Percentiles rank a stretch among this genome's conserved stretches.
These are phyloP conservation scores for Hawksworthiomyces lignivorus DNA, from an alignment of 2,329 filamentous ascomycete species.

Conservation along the genomic window DNA sequence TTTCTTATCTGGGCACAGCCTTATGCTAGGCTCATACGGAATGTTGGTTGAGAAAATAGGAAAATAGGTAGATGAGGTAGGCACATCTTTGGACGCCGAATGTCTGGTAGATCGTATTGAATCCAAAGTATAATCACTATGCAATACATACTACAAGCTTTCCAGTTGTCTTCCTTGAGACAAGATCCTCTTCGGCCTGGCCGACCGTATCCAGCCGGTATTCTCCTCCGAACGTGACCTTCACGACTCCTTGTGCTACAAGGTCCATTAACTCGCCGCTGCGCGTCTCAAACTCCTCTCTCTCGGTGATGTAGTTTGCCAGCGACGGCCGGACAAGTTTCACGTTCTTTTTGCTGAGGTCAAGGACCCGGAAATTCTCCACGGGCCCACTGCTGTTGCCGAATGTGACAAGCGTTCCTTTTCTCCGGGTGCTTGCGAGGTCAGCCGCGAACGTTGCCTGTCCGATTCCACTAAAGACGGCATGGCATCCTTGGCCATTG, in stretches of 20 bases:
- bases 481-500: slow-evolving; percentile 61
- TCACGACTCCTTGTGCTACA: slow-evolving; percentile 13
- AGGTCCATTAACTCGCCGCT: slow-evolving; percentile 16
- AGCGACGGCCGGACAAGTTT: slow-evolving; percentile 67
- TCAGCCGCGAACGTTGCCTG: slow-evolving; percentile 77
- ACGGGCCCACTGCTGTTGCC: slow-evolving; percentile 74
- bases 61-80: no score
- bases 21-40: no score
- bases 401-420: slow-evolving; percentile 70
- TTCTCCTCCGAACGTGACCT: slow-evolving; percentile 12
- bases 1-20: no score
- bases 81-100: no score
- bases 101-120: no score
- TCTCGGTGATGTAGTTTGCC: slow-evolving; percentile 59
- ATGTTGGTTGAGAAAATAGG: no score
- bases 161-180: slow-evolving; percentile 14
- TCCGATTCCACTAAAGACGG: slow-evolving; percentile 79
- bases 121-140: no score
- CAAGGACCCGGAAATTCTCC: slow-evolving; percentile 48
- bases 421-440: slow-evolving; percentile 63
- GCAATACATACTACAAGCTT: slow-evolving; percentile 18
- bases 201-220: slow-evolving; percentile 12
- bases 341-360: slow-evolving; percentile 64
- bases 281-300: slow-evolving; percentile 57
- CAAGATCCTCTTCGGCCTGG: slow-evolving; percentile 17